Evolutionary conservation across 1,284 basidiomycete genomes (phyloP), one percentile per base, ranked within the genome.

Genomic region (Mycena citricolor): DNA sequence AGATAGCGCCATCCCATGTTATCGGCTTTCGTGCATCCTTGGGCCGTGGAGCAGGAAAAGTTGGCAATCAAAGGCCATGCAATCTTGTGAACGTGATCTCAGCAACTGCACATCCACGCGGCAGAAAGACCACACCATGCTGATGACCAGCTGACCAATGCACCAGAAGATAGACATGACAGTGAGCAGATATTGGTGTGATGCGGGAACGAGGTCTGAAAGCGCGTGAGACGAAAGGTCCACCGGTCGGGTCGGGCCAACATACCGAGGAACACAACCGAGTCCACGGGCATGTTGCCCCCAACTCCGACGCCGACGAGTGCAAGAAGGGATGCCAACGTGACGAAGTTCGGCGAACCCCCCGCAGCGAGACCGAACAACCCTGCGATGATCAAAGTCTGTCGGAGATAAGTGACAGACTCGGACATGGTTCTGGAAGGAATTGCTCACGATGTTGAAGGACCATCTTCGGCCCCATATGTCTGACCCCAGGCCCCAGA

Each of bases 1-100:
- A 80, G 79, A 59, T 85, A 86, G 10, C 87, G 70, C 87, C 87
- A 90, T 19, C 86, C 87, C 65, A 74, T 64, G 49, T 83, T 81
- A n/a, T 69, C 65, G 3, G 60, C 58, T 11, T 60, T 65, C 0
- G 64, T 56, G 47, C 77, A 78, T 2, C 66, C 61, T 20, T 69
- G 47, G 28, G 64, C 61, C 7, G 65, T 61, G 13, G 66, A 55
- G 50, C 82, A 84, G 4, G 82, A 83, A 55, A 72, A 82, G 54
- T 81, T 74, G 17, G 75, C 66, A 37, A 84, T 71, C n/a, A 84
- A 66, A 0, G 81, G 78, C 82, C 83, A 84, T 8, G 81, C 80
- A 26, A 83, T 70, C 76, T n/a, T 74, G 31, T 32, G 33, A 14
- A 42, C 32, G 5, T 26, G 28, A n/a, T n/a, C 14, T 22, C 23